Percentiles rank a stretch among this genome's conserved stretches.
These are phyloP conservation scores for Aspergillus sclerotiicarbonarius DNA, from an alignment of 495 filamentous ascomycete species.

Conservation along the genomic window DNA sequence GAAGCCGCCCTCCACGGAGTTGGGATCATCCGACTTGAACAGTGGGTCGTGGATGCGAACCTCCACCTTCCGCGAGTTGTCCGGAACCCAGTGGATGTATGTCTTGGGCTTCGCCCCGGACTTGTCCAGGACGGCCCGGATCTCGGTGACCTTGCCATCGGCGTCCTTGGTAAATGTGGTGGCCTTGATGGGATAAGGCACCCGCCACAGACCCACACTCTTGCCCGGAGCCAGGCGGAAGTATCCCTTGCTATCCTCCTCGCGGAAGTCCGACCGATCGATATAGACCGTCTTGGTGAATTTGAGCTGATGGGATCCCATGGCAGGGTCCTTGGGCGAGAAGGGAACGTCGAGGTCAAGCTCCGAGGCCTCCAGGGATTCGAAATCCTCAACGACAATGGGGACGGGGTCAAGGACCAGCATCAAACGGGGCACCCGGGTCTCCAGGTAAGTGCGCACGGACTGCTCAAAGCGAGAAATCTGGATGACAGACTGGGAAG, in stretches of 20 bases:
- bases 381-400: slow-evolving; percentile 71
- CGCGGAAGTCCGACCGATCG: slow-evolving; percentile 87
- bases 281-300: slow-evolving; percentile 91
- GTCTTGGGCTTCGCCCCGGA: slow-evolving; percentile 62
- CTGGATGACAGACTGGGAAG: slow-evolving; percentile 68
- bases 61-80: slow-evolving; percentile 69
- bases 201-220: slow-evolving; percentile 81
- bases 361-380: slow-evolving; percentile 56
- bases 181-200: slow-evolving; percentile 78
- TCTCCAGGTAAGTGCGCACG: slow-evolving; percentile 78
- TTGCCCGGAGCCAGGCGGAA: slow-evolving; percentile 94
- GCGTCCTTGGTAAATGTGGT: slow-evolving; percentile 57
- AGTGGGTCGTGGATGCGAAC: slow-evolving; percentile 77
- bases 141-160: slow-evolving; percentile 52
- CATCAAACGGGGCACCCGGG: slow-evolving; percentile 80
- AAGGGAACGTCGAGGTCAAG: slow-evolving; percentile 62
- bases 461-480: slow-evolving; percentile 72
- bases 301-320: slow-evolving; percentile 39
- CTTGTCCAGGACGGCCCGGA: slow-evolving; percentile 16
- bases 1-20: slow-evolving; percentile 68
- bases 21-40: slow-evolving; percentile 83
- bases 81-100: slow-evolving; percentile 83
- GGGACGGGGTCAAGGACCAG: slow-evolving; percentile 71
- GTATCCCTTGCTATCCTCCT: slow-evolving; percentile 79
- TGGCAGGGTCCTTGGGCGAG: slow-evolving; percentile 44